Percentiles rank a stretch among this genome's conserved stretches.
These are phyloP conservation scores for Fusarium virguliforme DNA, from an alignment of 2,329 filamentous ascomycete species.

Conservation along the genomic window DNA sequence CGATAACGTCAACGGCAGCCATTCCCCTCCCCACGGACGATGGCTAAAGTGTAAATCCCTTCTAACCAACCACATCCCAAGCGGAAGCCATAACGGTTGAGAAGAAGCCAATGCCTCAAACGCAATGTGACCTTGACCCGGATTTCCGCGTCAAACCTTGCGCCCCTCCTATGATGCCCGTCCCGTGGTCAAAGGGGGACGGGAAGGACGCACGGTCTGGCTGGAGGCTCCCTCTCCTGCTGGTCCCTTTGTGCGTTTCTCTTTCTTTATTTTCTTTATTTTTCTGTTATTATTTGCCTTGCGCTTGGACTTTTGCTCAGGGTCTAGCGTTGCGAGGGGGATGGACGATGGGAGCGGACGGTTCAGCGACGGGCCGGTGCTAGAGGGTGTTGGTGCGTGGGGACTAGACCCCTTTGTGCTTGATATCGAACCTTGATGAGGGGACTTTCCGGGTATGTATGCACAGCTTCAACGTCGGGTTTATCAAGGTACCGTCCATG, in stretches of 20 bases:
- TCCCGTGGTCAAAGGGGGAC: constrained; percentile 11
- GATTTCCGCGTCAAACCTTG: not conserved
- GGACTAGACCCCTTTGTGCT: not conserved
- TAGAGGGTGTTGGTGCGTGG: constrained; percentile 1
- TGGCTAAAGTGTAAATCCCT: constrained; percentile 19
- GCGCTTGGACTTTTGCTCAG: constrained; percentile 27
- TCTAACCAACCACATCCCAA: constrained; percentile 23
- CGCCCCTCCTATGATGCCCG: constrained; percentile 5
- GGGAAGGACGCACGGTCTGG: constrained; percentile 28
- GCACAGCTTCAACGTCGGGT: not conserved
- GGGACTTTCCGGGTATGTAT: not conserved
- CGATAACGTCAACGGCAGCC: constrained; percentile 7
- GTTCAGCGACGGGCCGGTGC: constrained; percentile 8
- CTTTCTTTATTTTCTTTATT: not conserved
- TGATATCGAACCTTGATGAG: constrained; percentile 1
- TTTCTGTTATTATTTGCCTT: constrained; percentile 1
- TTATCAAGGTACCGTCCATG: not conserved
- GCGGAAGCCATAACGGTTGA: constrained; percentile 11
- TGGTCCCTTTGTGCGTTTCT: constrained; percentile 6
- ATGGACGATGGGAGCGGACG: not conserved
- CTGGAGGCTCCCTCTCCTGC: constrained; percentile 9
- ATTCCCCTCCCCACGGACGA: constrained; percentile 3
- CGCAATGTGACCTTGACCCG: constrained; percentile 19
- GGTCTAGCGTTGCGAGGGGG: constrained; percentile 16
- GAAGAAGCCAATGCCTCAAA: constrained; percentile 3